phyloP scores from a whole-genome alignment of 345 rosid genomes.

The Litchi chinensis region DNA sequence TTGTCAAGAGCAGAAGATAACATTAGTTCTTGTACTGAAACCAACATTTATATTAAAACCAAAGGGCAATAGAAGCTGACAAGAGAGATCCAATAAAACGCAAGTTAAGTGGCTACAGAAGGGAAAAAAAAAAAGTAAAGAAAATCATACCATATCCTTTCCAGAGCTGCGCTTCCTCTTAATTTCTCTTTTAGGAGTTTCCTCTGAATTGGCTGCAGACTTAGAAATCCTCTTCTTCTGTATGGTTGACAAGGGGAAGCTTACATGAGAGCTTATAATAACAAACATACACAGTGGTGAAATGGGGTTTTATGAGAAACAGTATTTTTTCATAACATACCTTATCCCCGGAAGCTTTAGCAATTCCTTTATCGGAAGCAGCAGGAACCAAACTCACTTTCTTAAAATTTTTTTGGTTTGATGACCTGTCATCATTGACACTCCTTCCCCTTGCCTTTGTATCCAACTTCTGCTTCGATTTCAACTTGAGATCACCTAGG shows the following conservation, averaged over 20 bases:
- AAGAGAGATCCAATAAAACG: neutral
- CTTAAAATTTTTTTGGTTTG: constrained; percentile 27
- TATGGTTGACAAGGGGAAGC: constrained; percentile 21
- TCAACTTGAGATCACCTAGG: constrained; percentile 27
- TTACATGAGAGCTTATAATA: constrained; percentile 12
- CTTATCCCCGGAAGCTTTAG: constrained; percentile 41
- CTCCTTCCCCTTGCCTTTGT: constrained; percentile 25
- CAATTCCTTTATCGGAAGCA: constrained; percentile 26
- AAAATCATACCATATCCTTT: constrained; percentile 45
- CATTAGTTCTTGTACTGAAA: constrained; percentile 2
- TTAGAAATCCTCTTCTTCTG: constrained; percentile 40
- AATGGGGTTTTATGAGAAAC: constrained; percentile 20
- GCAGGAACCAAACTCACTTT: constrained; percentile 22
- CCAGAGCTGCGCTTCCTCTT: constrained; percentile 41
- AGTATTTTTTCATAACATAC: constrained; percentile 32
- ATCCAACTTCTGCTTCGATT: constrained; percentile 22
- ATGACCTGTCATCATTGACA: constrained; percentile 20
- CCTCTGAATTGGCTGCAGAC: constrained; percentile 29
- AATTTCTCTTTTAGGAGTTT: constrained; percentile 38
- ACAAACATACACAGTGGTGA: neutral
- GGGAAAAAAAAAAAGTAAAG: too few species aligned
- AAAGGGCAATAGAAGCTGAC: neutral
- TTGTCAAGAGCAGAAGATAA: constrained; percentile 18
- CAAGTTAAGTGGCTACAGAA: neutral
- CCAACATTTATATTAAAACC: neutral